Evolutionary conservation across 2,329 filamentous ascomycete genomes (phyloP), one percentile per base, ranked within the genome.

Genomic region (Herpotrichia juniperi): DNA sequence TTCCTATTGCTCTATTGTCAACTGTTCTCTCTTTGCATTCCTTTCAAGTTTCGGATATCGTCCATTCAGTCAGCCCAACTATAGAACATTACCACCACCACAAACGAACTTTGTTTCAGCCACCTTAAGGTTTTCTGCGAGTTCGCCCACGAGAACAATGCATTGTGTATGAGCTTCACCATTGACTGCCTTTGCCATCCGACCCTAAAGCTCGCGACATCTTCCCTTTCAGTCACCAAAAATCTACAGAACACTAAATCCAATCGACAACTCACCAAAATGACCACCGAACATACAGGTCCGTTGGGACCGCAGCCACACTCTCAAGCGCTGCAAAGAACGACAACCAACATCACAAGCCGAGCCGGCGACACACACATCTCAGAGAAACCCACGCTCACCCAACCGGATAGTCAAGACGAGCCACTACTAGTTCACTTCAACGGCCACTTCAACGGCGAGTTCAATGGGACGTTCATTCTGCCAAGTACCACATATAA

Each of bases 41-140:
- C n/a, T 12, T 31, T 28, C 16, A 40, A 40, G 47, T 59, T 55
- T 57, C 44, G 26, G 45, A 32, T 55, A 48, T 48, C 46, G 37
- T 50, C 43, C 47, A 55, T 56, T 56, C 50, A 48, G 12, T 24
- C 25, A 47, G 32, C 47, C 51, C 50, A 48, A 64, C 54, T 61
- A 63, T 61, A 62, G 54, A 58, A 57, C 63, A 59, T 58, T 53
- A 62, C 44, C 47, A 64, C 53, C 56, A 58, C 56, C 61, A 59
- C 64, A 63, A 61, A 67, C 67, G 31, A 37, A 54, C 54, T 58
- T 62, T 57, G 61, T 68, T 69, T 68, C 63, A 64, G 53, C 53
- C 53, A 44, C 52, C 43, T 17, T 7, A 28, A 46, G 37, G 24
- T 53, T 57, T 47, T 37, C 42, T 46, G n/a, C 54, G 44, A 37